Percentiles rank a stretch among this genome's conserved stretches.
These are phyloP conservation scores for Colletotrichum limetticola DNA, from an alignment of 2,329 filamentous ascomycete species.

Conservation along the genomic window DNA sequence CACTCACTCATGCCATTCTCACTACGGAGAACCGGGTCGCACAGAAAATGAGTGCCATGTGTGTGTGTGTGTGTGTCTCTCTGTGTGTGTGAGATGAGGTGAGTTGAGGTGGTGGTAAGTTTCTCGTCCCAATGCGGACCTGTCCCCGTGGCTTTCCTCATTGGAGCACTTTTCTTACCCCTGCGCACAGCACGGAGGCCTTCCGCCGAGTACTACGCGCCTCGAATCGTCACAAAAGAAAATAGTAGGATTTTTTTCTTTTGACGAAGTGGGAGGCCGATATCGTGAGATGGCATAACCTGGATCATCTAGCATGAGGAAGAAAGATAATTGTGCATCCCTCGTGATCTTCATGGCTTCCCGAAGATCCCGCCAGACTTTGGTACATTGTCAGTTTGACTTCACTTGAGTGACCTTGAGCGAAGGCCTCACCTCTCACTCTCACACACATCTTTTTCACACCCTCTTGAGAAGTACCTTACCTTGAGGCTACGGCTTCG, in stretches of 20 bases:
- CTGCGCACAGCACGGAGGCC: constrained; percentile 27
- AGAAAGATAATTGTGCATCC: neutral
- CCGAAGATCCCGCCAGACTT: constrained; percentile 33
- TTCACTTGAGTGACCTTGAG: neutral
- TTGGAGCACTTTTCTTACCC: constrained; percentile 28
- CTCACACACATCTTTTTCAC: neutral
- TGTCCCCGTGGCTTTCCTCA: constrained; percentile 14
- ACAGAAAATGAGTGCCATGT: neutral
- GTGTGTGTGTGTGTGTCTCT: neutral
- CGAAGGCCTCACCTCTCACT: neutral
- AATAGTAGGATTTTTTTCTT: neutral
- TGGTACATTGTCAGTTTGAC: neutral
- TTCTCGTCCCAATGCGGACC: constrained; percentile 12
- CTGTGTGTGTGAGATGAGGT: neutral
- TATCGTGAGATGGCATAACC: constrained; percentile 12
- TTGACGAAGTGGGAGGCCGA: neutral
- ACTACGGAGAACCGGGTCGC: constrained; percentile 15
- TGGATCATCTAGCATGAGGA: constrained; percentile 2
- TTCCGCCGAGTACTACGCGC: constrained; percentile 28
- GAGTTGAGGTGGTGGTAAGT: neutral
- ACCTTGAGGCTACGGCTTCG: too few species aligned
- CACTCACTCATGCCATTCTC: neutral
- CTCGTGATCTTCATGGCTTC: constrained; percentile 25
- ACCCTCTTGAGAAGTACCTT: too few species aligned
- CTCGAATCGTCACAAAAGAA: constrained; percentile 15